Base-by-base conservation (phyloP, 2,329 filamentous ascomycete species). In the Dendryphion nanum region DNA sequence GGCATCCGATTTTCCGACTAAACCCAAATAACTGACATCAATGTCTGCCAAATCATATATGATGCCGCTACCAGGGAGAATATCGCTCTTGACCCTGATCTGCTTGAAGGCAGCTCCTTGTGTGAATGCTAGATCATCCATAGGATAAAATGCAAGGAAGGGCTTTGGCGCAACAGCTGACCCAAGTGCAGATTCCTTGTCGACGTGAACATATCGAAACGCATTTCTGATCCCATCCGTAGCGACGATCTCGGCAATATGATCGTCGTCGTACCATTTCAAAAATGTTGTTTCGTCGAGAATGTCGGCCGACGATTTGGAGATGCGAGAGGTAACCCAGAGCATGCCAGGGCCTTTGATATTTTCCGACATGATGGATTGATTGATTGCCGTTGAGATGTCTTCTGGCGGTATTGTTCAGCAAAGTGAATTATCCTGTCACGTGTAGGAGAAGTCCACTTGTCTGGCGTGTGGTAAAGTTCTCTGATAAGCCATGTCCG, bases 191-290 rank as follows among this genome's bases (percentile, higher is more conserved):
- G 48, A 45, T 2, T 39, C 39, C 21, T 51, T 54, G 23, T 60
- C 43, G 24, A 51, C 48, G 34, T 64, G 48, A 5, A 58, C 43
- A 40, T 53, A 67, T 18, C 66, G 63, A 33, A 62, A 59, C 0
- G 55, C 63, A 12, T 50, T 57, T 15, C 53, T 41, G 20, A 70
- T 59, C 17, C 61, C 61, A 19, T 50, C 54, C 2, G 58, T 67
- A 17, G 42, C 38, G 5, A 67, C 41, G 17, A 69, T 57, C 38
- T 69, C 64, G 13, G 61, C 44, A 21, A 68, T 67, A 44, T 70
- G 66, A 21, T 66, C 63, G 14, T 66, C 48, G 34, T 68, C 66
- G 45, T 69, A 69, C 67, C 67, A 70, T 32, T 54, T 47, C 28
- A 66, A 37, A 34, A 55, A 68, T 6, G 51, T 52, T 8, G 46